Evolutionary conservation across 306 rosid genomes (phyloP), one percentile per base, ranked within the genome.

Genomic region (Datisca glomerata): DNA sequence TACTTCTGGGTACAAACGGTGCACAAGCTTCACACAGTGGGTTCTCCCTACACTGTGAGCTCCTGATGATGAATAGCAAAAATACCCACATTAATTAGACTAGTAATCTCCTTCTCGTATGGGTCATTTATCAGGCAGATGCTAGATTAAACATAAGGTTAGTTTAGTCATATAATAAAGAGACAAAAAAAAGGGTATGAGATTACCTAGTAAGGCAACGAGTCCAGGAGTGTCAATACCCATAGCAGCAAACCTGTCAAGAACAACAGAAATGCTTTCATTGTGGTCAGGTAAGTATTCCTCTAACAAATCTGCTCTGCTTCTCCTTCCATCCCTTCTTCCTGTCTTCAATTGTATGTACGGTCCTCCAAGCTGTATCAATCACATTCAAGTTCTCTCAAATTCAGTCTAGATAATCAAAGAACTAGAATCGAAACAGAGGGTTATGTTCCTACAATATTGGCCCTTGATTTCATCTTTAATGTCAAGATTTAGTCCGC

Each of bases 1-100:
- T 23, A 89, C 75, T 55, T 89, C 86, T 20, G 97, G 97, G 75
- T 89, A 89, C 47, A 89, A 23, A 36, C 97, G 95, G 84, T 89
- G 97, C 43, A 89, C 95, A 64, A 89, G 29, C 70, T 89, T 89
- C 68, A 78, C 93, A 71, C 95, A 89, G 56, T 84, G 97, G 24
- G 97, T 89, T 61, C 95, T 32, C 2, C 97, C 97, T 16, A 89
- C 97, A 51, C 95, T 89, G 66, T 89, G 97, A 45, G 97, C 67
- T 66, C 95, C 97, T 86, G 73, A 35, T 2, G 11, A 15, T 6
- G 25, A 1, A 11, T n/a, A n/a, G n/a, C n/a, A n/a, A n/a, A n/a
- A n/a, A n/a, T n/a, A n/a, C n/a, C n/a, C n/a, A n/a, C n/a, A n/a
- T n/a, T n/a, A n/a, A n/a, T n/a, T n/a, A n/a, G n/a, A n/a, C n/a